These are phyloP conservation scores for Colletotrichum euphorbiae DNA, from an alignment of 2,329 filamentous ascomycete species.

Conservation along the genomic window DNA sequence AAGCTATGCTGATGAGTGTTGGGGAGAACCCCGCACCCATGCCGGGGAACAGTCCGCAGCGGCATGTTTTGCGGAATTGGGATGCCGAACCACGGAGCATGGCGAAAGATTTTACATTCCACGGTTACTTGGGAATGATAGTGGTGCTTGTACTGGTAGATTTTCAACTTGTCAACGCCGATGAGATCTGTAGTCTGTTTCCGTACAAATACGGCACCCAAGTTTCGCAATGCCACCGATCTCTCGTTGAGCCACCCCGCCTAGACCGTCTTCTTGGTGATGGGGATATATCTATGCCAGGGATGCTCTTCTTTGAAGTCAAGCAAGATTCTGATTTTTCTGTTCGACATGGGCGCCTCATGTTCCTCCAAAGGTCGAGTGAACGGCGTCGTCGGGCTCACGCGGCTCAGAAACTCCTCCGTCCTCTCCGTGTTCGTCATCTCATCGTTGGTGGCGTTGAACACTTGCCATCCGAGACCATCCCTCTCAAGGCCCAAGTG, in stretches of 20 bases:
- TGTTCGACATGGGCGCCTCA: constrained; percentile 71
- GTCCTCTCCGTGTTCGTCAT: constrained; percentile 67
- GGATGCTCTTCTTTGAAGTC: constrained; percentile 70
- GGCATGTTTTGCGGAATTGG: background rate
- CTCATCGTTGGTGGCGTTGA: constrained; percentile 73
- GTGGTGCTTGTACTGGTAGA: background rate
- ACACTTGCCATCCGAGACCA: constrained; percentile 71
- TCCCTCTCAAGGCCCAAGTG: constrained; percentile 63
- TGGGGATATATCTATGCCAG: constrained; percentile 53
- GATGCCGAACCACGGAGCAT: background rate
- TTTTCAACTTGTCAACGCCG: too few relatives aligned
- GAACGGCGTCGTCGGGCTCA: constrained; percentile 61
- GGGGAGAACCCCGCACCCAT: constrained; percentile 23
- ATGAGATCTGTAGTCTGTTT: too few relatives aligned
- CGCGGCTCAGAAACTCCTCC: constrained; percentile 61
- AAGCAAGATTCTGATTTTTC: constrained; percentile 68
- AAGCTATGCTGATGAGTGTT: background rate
- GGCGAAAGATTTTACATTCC: background rate
- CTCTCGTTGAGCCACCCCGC: too few relatives aligned
- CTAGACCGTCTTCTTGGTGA: background rate
- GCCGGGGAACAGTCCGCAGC: constrained; percentile 13
- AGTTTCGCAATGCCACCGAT: too few relatives aligned
- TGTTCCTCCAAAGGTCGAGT: constrained; percentile 67
- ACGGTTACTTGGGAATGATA: background rate
- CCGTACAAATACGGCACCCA: too few relatives aligned